Percentiles rank a stretch among this genome's conserved stretches.
Conservation (phyloP, 2,329 filamentous ascomycete species). For the Kalaharituber pfeilii region DNA sequence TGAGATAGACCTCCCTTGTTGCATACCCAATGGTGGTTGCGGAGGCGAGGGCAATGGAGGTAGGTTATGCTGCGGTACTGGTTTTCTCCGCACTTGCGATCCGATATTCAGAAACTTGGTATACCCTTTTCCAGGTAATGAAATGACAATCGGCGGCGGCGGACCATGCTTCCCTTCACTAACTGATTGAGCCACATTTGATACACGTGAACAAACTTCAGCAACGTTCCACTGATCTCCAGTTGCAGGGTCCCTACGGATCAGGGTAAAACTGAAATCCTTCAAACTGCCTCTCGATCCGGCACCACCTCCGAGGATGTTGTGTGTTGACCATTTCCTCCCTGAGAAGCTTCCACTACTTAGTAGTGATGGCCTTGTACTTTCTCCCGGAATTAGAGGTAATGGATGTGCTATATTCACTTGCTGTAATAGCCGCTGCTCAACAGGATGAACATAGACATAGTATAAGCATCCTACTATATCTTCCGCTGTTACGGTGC, state of each 20-base stretch:
- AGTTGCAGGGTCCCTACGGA: slow-evolving; percentile 53
- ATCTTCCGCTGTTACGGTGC: slow-evolving; percentile 76
- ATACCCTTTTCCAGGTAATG: slow-evolving; percentile 43
- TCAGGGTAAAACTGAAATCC: slow-evolving; percentile 42
- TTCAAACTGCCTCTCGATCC: not conserved
- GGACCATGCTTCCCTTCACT: not conserved
- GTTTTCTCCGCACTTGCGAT: not conserved
- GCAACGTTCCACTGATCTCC: slow-evolving; percentile 61
- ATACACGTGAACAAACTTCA: slow-evolving; percentile 30
- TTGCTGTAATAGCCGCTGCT: not conserved
- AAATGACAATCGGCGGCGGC: slow-evolving; percentile 28
- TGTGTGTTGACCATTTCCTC: slow-evolving; percentile 15
- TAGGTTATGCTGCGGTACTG: not conserved
- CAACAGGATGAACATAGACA: slow-evolving; percentile 53
- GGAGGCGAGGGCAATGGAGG: not conserved
- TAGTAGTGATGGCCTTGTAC: not conserved
- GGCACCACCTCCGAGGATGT: slow-evolving; percentile 7
- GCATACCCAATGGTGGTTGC: not conserved
- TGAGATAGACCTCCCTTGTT: not conserved
- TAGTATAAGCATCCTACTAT: slow-evolving; percentile 82
- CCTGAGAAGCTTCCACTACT: slow-evolving; percentile 19
- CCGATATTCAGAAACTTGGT: slow-evolving; percentile 35
- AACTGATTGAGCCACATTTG: not conserved
- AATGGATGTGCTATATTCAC: too few species aligned
- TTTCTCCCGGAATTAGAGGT: not conserved